Evolutionary conservation across 768 basidiomycete species (phyloP).

Genomic region (Tricholoma saponaceum): DNA sequence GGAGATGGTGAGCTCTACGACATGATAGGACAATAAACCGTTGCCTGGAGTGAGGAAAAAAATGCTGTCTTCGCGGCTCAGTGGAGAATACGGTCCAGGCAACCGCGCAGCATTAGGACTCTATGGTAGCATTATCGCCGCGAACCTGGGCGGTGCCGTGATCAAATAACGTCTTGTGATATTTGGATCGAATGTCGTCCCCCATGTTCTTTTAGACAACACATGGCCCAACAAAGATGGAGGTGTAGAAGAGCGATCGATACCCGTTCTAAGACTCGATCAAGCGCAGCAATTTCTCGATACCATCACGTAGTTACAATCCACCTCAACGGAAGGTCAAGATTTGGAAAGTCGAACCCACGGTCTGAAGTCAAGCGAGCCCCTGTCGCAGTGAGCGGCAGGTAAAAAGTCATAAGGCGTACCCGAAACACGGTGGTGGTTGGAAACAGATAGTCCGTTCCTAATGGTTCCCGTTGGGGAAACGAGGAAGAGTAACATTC

Average conservation of each 20-base stretch:
- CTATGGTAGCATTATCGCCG: neutral
- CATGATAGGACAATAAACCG: neutral
- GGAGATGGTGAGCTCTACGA: neutral
- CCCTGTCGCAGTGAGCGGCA: too few species aligned
- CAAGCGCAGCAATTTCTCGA: neutral
- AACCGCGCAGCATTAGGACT: neutral
- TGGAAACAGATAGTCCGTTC: neutral
- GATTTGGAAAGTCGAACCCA: neutral
- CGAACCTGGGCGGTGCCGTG: neutral
- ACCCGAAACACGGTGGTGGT: too few species aligned
- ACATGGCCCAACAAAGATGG: neutral
- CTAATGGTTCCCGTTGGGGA: neutral
- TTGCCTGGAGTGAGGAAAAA: neutral
- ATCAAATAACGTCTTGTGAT: neutral
- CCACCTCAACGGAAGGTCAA: neutral
- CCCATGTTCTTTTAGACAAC: too few species aligned
- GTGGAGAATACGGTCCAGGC: neutral
- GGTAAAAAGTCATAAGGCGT: too few species aligned
- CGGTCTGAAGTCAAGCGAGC: neutral
- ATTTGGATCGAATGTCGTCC: neutral
- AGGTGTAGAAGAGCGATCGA: neutral
- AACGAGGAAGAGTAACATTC: neutral
- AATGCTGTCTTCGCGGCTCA: neutral
- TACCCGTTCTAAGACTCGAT: neutral
- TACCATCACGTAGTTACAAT: neutral